Conservation (phyloP, 805 yeast genomes). For the Lipomyces chichibuensis region DNA sequence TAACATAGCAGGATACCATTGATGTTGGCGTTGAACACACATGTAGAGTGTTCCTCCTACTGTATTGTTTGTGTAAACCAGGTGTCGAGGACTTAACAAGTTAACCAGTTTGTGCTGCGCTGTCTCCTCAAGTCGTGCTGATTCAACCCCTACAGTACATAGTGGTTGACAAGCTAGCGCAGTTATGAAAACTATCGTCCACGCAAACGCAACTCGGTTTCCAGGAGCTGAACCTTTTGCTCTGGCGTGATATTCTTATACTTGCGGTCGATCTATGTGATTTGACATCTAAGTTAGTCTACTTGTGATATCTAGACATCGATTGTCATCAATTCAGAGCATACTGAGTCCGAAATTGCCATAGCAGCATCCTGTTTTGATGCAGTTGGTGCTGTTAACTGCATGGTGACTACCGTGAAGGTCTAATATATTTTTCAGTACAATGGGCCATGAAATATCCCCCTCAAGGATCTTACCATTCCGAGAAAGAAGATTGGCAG, state of each 20-base stretch:
- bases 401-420: background rate
- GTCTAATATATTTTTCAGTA: background rate
- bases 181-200: background rate
- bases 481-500: background rate
- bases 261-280: background rate
- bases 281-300: background rate
- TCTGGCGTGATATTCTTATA: background rate
- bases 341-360: background rate
- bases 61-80: background rate
- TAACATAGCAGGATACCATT: background rate
- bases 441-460: too few relatives aligned
- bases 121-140: too few relatives aligned
- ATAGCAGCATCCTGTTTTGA: background rate
- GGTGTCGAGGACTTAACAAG: background rate
- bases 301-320: background rate
- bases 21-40: background rate
- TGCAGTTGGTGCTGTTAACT: background rate
- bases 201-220: background rate
- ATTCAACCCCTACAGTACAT: too few relatives aligned
- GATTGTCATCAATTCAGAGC: background rate
- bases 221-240: background rate
- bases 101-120: background rate
- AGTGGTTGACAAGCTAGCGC: too few relatives aligned
- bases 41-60: too few relatives aligned
- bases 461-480: background rate